phyloP scores from a whole-genome alignment of 1,139 yeast genomes.

The Saccharomyces pastorianus region DNA sequence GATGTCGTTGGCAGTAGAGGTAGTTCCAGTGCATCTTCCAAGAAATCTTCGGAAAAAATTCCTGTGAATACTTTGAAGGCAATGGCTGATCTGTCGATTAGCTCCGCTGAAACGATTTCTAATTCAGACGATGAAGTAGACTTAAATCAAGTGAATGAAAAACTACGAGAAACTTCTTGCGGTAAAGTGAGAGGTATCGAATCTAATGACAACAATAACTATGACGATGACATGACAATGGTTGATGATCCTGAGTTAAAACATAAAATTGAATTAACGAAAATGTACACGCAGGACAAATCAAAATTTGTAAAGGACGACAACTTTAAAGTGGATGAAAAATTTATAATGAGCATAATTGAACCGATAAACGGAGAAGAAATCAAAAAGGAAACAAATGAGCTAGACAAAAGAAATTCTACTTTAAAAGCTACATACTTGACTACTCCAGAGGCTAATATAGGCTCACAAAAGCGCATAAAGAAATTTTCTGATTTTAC shows the following conservation, averaged over 20 bases:
- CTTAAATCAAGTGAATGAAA: conserved; percentile 24
- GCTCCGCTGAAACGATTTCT: conserved; percentile 67
- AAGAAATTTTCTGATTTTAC: conserved; percentile 64
- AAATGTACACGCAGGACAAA: conserved; percentile 24
- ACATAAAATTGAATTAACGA: conserved; percentile 21
- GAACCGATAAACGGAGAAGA: not conserved
- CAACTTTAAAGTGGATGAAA: conserved; percentile 27
- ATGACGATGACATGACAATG: conserved; percentile 2
- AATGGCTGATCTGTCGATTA: conserved; percentile 39
- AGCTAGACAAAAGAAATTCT: not conserved
- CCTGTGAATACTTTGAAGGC: conserved; percentile 10
- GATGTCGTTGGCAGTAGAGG: conserved; percentile 28
- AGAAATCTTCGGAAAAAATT: conserved; percentile 17
- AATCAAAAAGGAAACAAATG: not conserved
- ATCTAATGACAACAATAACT: not conserved
- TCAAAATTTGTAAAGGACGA: conserved; percentile 26
- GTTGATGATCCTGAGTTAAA: conserved; percentile 19
- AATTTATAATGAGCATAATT: conserved; percentile 1
- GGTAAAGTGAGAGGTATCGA: not conserved
- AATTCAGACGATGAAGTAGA: conserved; percentile 32
- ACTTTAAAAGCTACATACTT: conserved; percentile 10
- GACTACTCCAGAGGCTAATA: conserved; percentile 21
- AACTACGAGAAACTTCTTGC: conserved; percentile 4
- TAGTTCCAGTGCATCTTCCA: conserved; percentile 25
- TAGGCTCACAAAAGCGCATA: conserved; percentile 53